A percentile compares a stretch with the other conserved stretches of the same genome.
phyloP scores from a whole-genome alignment of 208 protist species.

The Crithidia bombi region DNA sequence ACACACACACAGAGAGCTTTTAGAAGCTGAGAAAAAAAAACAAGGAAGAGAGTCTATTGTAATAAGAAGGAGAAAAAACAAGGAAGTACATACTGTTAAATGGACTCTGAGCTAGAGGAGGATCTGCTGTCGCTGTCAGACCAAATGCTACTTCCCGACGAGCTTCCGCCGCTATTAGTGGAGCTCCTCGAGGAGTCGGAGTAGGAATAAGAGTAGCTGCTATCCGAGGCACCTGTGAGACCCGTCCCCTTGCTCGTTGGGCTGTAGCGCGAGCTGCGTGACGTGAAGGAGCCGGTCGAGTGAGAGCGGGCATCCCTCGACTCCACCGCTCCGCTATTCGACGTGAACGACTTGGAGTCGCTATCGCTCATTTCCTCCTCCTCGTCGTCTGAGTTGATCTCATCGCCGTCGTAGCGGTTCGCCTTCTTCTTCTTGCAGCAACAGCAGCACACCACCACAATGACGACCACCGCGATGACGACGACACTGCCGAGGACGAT shows the following conservation, averaged over 20 bases:
- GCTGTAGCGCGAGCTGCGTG: slow-evolving; percentile 3
- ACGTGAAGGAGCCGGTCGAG: slow-evolving; percentile 3
- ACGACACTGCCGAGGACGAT: slow-evolving; percentile 15
- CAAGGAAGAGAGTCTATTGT: not conserved
- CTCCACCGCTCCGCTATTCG: not conserved
- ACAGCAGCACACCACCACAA: slow-evolving; percentile 16
- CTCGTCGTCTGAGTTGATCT: not conserved
- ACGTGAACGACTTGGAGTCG: not conserved
- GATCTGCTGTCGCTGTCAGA: not conserved
- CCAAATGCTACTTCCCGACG: not conserved
- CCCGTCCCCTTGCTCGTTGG: not conserved
- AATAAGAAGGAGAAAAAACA: not conserved
- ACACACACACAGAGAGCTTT: too few species aligned
- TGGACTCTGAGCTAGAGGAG: not conserved
- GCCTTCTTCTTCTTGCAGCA: slow-evolving; percentile 2
- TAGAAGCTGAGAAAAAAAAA: not conserved
- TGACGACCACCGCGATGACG: not conserved
- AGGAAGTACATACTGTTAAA: not conserved
- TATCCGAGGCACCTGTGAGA: not conserved
- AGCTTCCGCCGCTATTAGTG: not conserved
- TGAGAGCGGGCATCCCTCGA: not conserved
- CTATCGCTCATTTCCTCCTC: not conserved
- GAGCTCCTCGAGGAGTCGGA: not conserved
- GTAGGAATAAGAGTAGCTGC: not conserved
- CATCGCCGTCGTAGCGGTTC: not conserved